These are phyloP conservation scores for Paraphoma chrysanthemicola DNA, from an alignment of 2,329 filamentous ascomycete genomes.

Conservation along the genomic window DNA sequence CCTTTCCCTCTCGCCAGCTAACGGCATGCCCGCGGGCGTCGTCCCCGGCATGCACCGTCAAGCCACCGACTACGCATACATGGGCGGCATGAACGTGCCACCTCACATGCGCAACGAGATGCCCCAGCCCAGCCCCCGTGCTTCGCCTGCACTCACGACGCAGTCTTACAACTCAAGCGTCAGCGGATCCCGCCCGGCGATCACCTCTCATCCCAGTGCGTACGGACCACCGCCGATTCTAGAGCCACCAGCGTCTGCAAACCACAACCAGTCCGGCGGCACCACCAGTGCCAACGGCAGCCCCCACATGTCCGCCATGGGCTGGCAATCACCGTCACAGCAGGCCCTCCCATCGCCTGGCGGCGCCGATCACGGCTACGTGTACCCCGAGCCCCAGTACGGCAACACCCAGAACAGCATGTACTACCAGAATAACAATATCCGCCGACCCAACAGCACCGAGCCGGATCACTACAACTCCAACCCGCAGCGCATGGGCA, in stretches of 20 bases:
- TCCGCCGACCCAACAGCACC: constrained; percentile 77
- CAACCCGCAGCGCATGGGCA: constrained; percentile 47
- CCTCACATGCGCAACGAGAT: constrained; percentile 81
- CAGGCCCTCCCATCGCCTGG: constrained; percentile 74
- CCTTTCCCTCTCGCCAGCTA: constrained; percentile 79
- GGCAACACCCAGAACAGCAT: constrained; percentile 66
- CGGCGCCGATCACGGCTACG: constrained; percentile 73
- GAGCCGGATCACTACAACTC: constrained; percentile 63
- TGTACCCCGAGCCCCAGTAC: constrained; percentile 78
- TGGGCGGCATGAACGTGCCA: constrained; percentile 80
- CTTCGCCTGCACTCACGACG: constrained; percentile 68
- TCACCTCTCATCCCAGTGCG: constrained; percentile 84
- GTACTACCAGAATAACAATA: constrained; percentile 75
- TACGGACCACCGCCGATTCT: constrained; percentile 86
- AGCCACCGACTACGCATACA: constrained; percentile 74
- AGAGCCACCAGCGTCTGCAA: constrained; percentile 79
- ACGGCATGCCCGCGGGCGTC: constrained; percentile 70
- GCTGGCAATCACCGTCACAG: constrained; percentile 87
- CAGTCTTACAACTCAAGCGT: constrained; percentile 67
- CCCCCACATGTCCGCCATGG: constrained; percentile 81
- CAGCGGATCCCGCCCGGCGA: constrained; percentile 58
- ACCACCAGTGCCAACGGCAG: constrained; percentile 74
- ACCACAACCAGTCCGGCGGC: constrained; percentile 71
- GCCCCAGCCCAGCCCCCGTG: constrained; percentile 71
- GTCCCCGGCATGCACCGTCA: constrained; percentile 73